These are phyloP conservation scores for Inga oerstediana DNA, from an alignment of 306 rosid species.

Conservation along the genomic window DNA sequence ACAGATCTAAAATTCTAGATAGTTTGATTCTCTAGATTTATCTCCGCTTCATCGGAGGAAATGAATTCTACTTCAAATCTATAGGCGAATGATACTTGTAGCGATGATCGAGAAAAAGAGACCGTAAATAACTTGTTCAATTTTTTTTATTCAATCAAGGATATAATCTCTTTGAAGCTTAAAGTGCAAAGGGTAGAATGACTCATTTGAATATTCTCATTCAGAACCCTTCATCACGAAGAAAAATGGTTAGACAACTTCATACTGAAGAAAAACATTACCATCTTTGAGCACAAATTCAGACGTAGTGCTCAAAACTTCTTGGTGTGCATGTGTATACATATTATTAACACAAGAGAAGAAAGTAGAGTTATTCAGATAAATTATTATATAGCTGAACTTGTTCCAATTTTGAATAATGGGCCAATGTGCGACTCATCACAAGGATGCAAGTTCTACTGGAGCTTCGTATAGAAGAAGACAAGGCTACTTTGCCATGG, in stretches of 20 bases:
- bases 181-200: too few relatives aligned
- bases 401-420: slow-evolving; percentile 22
- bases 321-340: too few relatives aligned
- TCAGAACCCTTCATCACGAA: not conserved
- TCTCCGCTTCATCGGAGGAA: not conserved
- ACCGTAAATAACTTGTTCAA: not conserved
- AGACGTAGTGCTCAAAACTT: not conserved
- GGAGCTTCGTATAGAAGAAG: not conserved
- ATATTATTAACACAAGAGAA: not conserved
- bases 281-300: not conserved
- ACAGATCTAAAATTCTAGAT: not conserved
- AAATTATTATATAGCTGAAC: not conserved
- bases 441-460: too few relatives aligned
- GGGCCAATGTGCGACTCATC: slow-evolving; percentile 29
- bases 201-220: not conserved
- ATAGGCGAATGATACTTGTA: not conserved
- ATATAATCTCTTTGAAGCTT: too few relatives aligned
- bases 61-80: not conserved
- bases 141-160: not conserved
- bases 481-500: slow-evolving; percentile 8
- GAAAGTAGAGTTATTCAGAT: not conserved
- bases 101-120: not conserved
- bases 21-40: not conserved
- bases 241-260: not conserved
- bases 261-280: not conserved